Percentiles rank a stretch among this genome's conserved stretches.
These are phyloP conservation scores for Pulveroboletus sp. DNA, from an alignment of 768 basidiomycete species.

Conservation along the genomic window DNA sequence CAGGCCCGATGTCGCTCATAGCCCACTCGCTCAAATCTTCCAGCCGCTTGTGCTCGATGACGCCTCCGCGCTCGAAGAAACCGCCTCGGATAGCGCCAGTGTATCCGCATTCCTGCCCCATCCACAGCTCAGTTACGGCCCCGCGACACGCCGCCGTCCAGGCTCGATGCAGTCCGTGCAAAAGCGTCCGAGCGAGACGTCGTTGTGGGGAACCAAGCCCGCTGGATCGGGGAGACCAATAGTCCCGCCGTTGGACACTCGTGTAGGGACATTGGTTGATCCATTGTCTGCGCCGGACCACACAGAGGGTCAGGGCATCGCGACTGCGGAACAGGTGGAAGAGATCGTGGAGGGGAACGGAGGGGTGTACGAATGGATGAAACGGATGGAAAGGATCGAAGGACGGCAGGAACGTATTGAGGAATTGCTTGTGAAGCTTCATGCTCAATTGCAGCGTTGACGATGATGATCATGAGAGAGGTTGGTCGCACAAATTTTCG, in stretches of 20 bases:
- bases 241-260: conserved; percentile 23
- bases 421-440: conserved; percentile 38
- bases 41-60: conserved; percentile 63
- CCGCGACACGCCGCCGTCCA: conserved; percentile 38
- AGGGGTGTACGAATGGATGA: conserved; percentile 28
- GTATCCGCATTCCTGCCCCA: conserved; percentile 5
- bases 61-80: conserved; percentile 33
- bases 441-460: conserved; percentile 12
- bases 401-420: conserved; percentile 48
- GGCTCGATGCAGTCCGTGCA: conserved; percentile 30
- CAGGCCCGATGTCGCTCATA: conserved; percentile 31
- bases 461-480: too few relatives aligned
- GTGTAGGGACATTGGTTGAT: conserved; percentile 15
- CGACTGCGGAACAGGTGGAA: conserved; percentile 27
- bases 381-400: conserved; percentile 41
- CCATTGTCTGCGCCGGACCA: conserved; percentile 26
- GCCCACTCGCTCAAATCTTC: conserved; percentile 72
- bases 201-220: conserved; percentile 1
- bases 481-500: not conserved
- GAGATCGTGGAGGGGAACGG: conserved; percentile 26
- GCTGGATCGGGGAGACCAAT: conserved; percentile 8
- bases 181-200: conserved; percentile 16
- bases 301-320: conserved; percentile 7
- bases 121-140: conserved; percentile 35
- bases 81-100: conserved; percentile 16